Base-by-base conservation (phyloP, 2,329 filamentous ascomycete genomes). In the Xylariaceae sp. region DNA sequence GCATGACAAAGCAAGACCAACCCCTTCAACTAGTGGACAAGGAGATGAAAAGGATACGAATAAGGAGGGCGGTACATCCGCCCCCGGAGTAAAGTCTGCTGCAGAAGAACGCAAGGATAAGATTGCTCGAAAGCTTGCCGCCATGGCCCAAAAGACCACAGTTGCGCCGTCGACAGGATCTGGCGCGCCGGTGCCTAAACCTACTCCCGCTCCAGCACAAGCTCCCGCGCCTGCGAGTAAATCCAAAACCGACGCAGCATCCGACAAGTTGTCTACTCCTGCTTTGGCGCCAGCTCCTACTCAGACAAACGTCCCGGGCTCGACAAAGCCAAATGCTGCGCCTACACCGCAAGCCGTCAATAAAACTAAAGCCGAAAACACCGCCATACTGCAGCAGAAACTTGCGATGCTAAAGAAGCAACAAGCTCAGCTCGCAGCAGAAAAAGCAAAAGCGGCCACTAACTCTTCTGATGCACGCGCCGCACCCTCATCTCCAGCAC, bases 311-410 rank as follows among this genome's bases (percentile, higher is more conserved):
- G 30, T 24, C 6, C 27, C 38, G 13, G 24, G 21, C 24, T 32
- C 15, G 37, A 34, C 34, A 28, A 43, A 40, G 16, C 21, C 34
- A 12, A 38, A 39, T 19, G 21, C 39, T 12, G 30, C 37, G 6
- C 43, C 28, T 32, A 32, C 43, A 9, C 46, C 49, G 5, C 40
- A 47, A 6, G 21, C 61, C 64, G 52, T 76, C 67, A 66, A 68
- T 21, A 77, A 82, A 55, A 77, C 76, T 1, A 51, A 53, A 30
- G 55, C 56, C 27, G 56, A 88, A 48, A 94, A 85, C 44, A 85
- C 86, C 41, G 74, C 72, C 42, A 65, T 88, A 21, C 71, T 89
- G 32, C 79, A 86, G 48, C 77, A 87, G 56, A 88, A 87, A 50
- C 81, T 94, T 55, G 85, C 88, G 43, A 83, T 83, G 15, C 65